Percentiles rank a stretch among this genome's conserved stretches.
phyloP scores from a whole-genome alignment of 176 grass and related monocot genomes.

The Panicum miliaceum region DNA sequence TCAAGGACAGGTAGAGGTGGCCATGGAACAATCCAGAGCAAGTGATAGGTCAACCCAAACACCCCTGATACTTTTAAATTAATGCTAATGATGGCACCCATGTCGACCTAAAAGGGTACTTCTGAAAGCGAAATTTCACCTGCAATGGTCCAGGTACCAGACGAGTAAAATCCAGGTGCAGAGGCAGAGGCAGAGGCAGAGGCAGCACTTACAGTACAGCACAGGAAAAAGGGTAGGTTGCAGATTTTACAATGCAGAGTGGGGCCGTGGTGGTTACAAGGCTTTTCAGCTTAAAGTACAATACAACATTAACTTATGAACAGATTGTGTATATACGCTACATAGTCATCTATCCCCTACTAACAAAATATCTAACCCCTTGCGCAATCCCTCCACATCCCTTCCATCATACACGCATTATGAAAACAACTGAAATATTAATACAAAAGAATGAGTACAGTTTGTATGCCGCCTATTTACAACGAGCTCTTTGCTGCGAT shows the following conservation, averaged over 20 bases:
- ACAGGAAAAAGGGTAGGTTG: too few relatives aligned
- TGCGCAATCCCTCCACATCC: background rate
- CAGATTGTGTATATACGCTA: slow-evolving; percentile 32
- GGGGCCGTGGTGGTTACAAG: background rate
- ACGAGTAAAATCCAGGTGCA: background rate
- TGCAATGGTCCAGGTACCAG: background rate
- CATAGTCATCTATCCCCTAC: slow-evolving; percentile 12
- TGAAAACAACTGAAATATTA: slow-evolving; percentile 43
- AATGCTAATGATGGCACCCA: background rate
- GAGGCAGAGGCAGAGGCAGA: background rate
- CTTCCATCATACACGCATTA: slow-evolving; percentile 37
- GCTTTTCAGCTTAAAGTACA: background rate
- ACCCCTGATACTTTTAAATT: background rate
- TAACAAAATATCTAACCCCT: slow-evolving; percentile 19
- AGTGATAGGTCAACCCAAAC: background rate
- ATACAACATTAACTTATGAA: slow-evolving; percentile 51
- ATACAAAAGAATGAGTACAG: slow-evolving; percentile 56
- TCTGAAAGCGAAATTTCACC: background rate
- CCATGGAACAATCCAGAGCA: background rate
- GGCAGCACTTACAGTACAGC: background rate
- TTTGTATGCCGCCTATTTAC: slow-evolving; percentile 63
- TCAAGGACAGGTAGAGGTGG: background rate
- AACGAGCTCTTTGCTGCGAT: slow-evolving; percentile 32
- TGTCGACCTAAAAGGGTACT: too few relatives aligned
- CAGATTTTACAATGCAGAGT: background rate